Evolutionary conservation across 2,329 filamentous ascomycete species (phyloP).

Genomic region (Epichloe amarillans): DNA sequence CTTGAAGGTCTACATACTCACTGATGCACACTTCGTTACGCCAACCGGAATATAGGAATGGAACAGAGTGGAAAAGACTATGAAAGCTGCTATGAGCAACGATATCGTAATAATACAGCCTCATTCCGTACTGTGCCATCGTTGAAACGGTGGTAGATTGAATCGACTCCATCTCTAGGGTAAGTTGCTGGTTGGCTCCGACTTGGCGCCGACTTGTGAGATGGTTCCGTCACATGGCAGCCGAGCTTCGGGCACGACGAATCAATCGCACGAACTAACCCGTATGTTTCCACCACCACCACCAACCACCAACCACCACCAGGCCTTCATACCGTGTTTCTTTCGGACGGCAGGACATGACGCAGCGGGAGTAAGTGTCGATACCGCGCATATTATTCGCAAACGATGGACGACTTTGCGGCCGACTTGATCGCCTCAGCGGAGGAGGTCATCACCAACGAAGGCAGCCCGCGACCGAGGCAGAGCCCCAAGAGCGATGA

Average conservation of each 20-base stretch:
- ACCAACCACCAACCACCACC: background rate
- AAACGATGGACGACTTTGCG: conserved; percentile 27
- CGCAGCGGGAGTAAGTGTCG: background rate
- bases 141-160: background rate
- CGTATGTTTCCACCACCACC: background rate
- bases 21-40: too few relatives aligned
- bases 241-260: background rate
- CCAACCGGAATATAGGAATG: too few relatives aligned
- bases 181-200: background rate
- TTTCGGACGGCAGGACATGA: background rate
- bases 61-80: too few relatives aligned
- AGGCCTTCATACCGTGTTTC: background rate
- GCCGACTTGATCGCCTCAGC: conserved; percentile 18
- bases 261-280: background rate
- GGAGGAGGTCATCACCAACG: conserved; percentile 3
- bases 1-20: too few relatives aligned
- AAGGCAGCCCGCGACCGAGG: conserved; percentile 10
- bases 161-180: background rate
- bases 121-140: too few relatives aligned
- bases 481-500: conserved; percentile 1
- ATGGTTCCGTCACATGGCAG: conserved; percentile 2
- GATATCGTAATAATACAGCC: too few relatives aligned
- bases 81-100: too few relatives aligned
- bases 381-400: background rate
- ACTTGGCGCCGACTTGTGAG: background rate